Evolutionary conservation across 2,329 filamentous ascomycete species (phyloP).

Genomic region (Colletotrichum spinosum): DNA sequence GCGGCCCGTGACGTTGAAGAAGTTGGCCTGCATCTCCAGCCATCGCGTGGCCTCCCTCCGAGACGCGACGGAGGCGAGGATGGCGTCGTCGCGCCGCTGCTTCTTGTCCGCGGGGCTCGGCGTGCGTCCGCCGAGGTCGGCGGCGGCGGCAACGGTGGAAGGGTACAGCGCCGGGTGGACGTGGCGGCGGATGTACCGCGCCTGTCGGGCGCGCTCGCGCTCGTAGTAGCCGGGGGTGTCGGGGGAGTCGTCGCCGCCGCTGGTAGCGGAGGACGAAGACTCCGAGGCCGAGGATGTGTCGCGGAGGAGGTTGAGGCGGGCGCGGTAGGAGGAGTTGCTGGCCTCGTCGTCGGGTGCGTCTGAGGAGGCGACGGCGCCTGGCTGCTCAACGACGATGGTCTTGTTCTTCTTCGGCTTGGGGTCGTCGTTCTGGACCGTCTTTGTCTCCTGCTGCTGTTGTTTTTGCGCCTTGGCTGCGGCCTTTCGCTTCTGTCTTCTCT

Average conservation of each 20-base stretch:
- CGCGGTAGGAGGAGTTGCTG: slow-evolving; percentile 18
- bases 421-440: background rate
- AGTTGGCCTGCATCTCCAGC: slow-evolving; percentile 57
- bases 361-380: too few relatives aligned
- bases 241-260: slow-evolving; percentile 33
- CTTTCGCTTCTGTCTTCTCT: too few relatives aligned
- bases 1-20: slow-evolving; percentile 56
- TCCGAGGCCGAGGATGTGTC: slow-evolving; percentile 43
- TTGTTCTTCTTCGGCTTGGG: slow-evolving; percentile 9
- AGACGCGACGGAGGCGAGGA: slow-evolving; percentile 50
- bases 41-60: slow-evolving; percentile 48
- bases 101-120: slow-evolving; percentile 30
- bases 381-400: too few relatives aligned
- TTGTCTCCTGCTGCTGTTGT: too few relatives aligned
- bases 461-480: too few relatives aligned
- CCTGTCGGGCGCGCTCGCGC: slow-evolving; percentile 41
- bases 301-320: slow-evolving; percentile 40
- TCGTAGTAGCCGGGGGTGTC: slow-evolving; percentile 25
- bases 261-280: slow-evolving; percentile 35
- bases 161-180: slow-evolving; percentile 48
- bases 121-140: slow-evolving; percentile 42
- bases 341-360: slow-evolving; percentile 27
- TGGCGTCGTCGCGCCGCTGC: slow-evolving; percentile 45
- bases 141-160: slow-evolving; percentile 34
- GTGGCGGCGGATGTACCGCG: slow-evolving; percentile 47